Base-by-base conservation (phyloP, 768 basidiomycete genomes). In the Mycena crocata region DNA sequence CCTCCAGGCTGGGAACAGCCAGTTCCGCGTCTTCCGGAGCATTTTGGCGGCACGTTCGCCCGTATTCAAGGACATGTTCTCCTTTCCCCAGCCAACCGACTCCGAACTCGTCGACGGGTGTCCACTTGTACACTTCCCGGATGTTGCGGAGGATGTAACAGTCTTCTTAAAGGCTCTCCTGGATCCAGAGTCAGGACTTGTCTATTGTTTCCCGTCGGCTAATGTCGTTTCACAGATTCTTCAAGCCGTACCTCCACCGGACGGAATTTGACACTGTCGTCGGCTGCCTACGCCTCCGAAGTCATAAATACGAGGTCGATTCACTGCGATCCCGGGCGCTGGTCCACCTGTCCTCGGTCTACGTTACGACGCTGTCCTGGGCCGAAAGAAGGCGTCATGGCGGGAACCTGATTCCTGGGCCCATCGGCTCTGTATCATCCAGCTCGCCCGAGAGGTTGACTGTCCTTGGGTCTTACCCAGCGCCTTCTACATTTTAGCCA, bases 41-140 rank as follows among this genome's bases (percentile, higher is more conserved):
- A 55, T 66, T 12, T 37, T 71, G 34, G 46, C n/a, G n/a, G n/a
- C n/a, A n/a, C n/a, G n/a, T n/a, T 63, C 3, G 48, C 61, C 31
- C 31, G 55, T 12, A 68, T 66, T 71, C 37, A 23, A 57, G 15
- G 69, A 64, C 39, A 68, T 71, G 63, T 34, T 50, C 19, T 13
- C 34, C 3, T 35, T 52, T 6, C 67, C 69, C 1, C 67, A 69
- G 30, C 40, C 54, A 24, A 24, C 23, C 17, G 60, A 59, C 35
- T 34, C 65, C 56, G 46, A 35, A 40, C 68, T 42, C 31, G 37
- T 62, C 24, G 60, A 62, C 10, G 60, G 60, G 7, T 62, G 50
- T 34, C 60, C 60, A 26, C 15, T 52, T 5, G 60, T 62, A 5
- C 24, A 32, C 15, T 40, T 62, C 17, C 60, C 32, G 6, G 50